These are phyloP conservation scores for Paramecium caudatum DNA, from an alignment of 73 alveolate species.

Conservation along the genomic window DNA sequence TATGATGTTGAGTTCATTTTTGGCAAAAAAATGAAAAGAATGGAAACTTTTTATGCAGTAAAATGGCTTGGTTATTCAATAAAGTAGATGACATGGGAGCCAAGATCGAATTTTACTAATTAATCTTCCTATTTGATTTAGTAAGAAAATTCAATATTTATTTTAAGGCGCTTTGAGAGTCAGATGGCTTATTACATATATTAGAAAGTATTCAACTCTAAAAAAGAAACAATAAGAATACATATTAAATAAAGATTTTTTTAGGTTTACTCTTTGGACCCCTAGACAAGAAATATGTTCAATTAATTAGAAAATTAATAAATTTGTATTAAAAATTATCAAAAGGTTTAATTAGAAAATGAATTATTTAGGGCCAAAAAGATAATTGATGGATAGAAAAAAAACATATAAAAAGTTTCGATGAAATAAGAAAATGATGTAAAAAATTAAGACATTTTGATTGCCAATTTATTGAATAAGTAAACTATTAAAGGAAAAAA, in stretches of 20 bases:
- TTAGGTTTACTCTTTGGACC: not conserved
- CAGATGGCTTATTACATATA: not conserved
- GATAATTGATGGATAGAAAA: not conserved
- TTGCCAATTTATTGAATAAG: not conserved
- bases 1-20: slow-evolving; percentile 7
- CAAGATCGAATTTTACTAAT: not conserved
- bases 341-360: not conserved
- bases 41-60: not conserved
- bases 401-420: not conserved
- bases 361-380: not conserved
- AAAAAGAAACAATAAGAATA: not conserved
- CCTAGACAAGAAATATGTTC: too few relatives aligned
- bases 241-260: not conserved
- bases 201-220: not conserved
- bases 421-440: not conserved
- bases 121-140: not conserved
- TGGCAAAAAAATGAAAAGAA: not conserved
- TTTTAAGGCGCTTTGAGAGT: not conserved
- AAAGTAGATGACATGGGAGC: slow-evolving; percentile 19
- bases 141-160: not conserved
- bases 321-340: not conserved
- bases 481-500: not conserved
- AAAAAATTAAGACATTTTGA: too few relatives aligned
- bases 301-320: not conserved
- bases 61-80: slow-evolving; percentile 6